Percentiles rank a stretch among this genome's conserved stretches.
phyloP scores from a whole-genome alignment of 176 grass and related monocot genomes.

The Musa beccarii region DNA sequence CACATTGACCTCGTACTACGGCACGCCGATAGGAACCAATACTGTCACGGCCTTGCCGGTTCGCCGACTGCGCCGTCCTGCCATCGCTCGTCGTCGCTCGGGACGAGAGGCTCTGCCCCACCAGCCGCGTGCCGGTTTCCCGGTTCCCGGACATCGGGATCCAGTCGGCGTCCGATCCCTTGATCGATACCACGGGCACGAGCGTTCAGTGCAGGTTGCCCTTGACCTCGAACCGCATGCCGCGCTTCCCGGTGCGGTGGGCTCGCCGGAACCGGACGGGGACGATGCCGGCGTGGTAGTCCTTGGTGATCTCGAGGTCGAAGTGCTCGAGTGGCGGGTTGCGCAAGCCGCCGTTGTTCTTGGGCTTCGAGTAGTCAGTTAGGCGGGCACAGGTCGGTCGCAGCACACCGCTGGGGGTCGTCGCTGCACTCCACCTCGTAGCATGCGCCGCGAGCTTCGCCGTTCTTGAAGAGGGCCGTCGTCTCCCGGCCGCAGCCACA shows the following conservation, averaged over 20 bases:
- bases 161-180: constrained; percentile 26
- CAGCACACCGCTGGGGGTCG: constrained; percentile 21
- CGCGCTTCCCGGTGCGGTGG: constrained; percentile 9
- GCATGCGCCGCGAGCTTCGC: constrained; percentile 26
- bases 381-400: constrained; percentile 25
- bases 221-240: constrained; percentile 27
- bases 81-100: constrained; percentile 6
- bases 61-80: constrained; percentile 14
- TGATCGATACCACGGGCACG: constrained; percentile 14
- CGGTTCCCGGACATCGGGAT: constrained; percentile 23
- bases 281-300: constrained; percentile 32
- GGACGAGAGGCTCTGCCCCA: constrained; percentile 17
- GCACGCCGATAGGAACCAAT: too few relatives aligned
- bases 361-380: constrained; percentile 9
- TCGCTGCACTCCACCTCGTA: constrained; percentile 28
- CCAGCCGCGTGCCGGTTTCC: constrained; percentile 16
- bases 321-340: constrained; percentile 31
- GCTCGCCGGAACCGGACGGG: constrained; percentile 25
- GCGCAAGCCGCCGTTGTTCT: constrained; percentile 33
- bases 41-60: constrained; percentile 2
- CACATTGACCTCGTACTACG: too few relatives aligned
- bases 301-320: constrained; percentile 30
- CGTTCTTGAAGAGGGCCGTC: constrained; percentile 34
- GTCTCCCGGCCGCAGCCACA: too few relatives aligned
- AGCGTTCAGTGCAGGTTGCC: constrained; percentile 24